Percentiles rank a stretch among this genome's conserved stretches.
phyloP scores from a whole-genome alignment of 306 rosid genomes.

The Purshia tridentata region DNA sequence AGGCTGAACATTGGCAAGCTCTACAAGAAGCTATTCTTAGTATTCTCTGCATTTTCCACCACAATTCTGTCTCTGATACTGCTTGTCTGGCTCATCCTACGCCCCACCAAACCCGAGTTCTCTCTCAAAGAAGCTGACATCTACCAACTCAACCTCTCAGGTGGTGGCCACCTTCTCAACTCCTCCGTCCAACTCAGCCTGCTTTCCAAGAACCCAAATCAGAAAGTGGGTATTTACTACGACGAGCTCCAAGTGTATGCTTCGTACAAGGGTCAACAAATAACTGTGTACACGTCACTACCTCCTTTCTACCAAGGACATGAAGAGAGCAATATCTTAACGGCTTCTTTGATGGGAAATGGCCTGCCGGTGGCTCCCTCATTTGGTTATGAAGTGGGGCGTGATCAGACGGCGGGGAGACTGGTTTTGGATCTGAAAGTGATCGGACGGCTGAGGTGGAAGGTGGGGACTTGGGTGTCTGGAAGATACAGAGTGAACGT shows the following conservation, averaged over 20 bases:
- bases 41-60: slow-evolving; percentile 52
- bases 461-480: slow-evolving; percentile 91
- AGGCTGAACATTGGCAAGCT: slow-evolving; percentile 39
- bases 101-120: slow-evolving; percentile 75
- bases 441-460: slow-evolving; percentile 80
- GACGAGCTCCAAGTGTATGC: slow-evolving; percentile 71
- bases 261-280: slow-evolving; percentile 69
- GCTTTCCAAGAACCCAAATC: slow-evolving; percentile 73
- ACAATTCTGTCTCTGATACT: slow-evolving; percentile 48
- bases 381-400: slow-evolving; percentile 64
- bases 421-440: slow-evolving; percentile 55
- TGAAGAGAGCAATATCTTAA: slow-evolving; percentile 55
- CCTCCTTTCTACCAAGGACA: slow-evolving; percentile 83
- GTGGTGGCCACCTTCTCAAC: slow-evolving; percentile 58
- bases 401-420: slow-evolving; percentile 70
- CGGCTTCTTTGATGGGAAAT: slow-evolving; percentile 62
- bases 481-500: slow-evolving; percentile 68
- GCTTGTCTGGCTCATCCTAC: slow-evolving; percentile 63
- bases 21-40: slow-evolving; percentile 59
- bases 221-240: slow-evolving; percentile 75
- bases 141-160: slow-evolving; percentile 64
- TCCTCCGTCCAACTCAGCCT: slow-evolving; percentile 83
- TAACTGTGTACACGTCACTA: slow-evolving; percentile 55
- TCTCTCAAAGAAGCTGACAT: slow-evolving; percentile 65
- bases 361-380: slow-evolving; percentile 72